A percentile compares a stretch with the other conserved stretches of the same genome.
These are phyloP conservation scores for Pleurotus eryngii DNA, from an alignment of 768 basidiomycete genomes.

Conservation along the genomic window DNA sequence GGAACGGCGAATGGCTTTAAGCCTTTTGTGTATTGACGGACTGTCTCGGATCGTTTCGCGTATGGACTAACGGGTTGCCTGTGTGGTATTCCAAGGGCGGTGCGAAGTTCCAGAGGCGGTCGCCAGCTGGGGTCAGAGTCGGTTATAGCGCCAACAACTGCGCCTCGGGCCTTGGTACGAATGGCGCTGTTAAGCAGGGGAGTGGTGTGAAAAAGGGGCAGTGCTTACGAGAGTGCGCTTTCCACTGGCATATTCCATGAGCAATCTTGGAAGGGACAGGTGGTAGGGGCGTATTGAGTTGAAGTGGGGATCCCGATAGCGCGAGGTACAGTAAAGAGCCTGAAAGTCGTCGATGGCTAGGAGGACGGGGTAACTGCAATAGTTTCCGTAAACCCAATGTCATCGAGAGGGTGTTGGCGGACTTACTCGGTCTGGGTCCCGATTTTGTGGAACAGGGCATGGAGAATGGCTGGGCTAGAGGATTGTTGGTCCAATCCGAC, in stretches of 20 bases:
- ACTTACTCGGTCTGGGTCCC: conserved; percentile 62
- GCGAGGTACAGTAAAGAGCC: conserved; percentile 63
- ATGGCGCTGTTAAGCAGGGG: neutral
- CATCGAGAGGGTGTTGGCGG: too few relatives aligned
- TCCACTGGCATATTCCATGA: conserved; percentile 80
- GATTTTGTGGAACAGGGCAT: conserved; percentile 57
- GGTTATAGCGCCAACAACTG: conserved; percentile 69
- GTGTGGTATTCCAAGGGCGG: conserved; percentile 50
- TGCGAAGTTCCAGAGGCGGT: conserved; percentile 59
- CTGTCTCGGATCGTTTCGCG: conserved; percentile 44
- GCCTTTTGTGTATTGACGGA: conserved; percentile 54
- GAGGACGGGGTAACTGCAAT: conserved; percentile 66
- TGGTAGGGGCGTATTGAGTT: conserved; percentile 69
- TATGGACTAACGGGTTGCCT: conserved; percentile 49
- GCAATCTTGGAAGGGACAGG: conserved; percentile 70
- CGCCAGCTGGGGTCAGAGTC: conserved; percentile 56
- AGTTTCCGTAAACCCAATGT: too few relatives aligned
- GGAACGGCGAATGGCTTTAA: conserved; percentile 41
- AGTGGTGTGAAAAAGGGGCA: neutral
- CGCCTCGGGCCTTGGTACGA: conserved; percentile 55
- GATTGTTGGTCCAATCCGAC: conserved; percentile 52
- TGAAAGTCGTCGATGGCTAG: conserved; percentile 90
- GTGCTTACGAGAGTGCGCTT: conserved; percentile 57
- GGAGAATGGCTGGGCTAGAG: conserved; percentile 53
- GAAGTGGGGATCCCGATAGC: conserved; percentile 75